phyloP scores from a whole-genome alignment of 805 yeast species.

The Ogataea neopini region DNA sequence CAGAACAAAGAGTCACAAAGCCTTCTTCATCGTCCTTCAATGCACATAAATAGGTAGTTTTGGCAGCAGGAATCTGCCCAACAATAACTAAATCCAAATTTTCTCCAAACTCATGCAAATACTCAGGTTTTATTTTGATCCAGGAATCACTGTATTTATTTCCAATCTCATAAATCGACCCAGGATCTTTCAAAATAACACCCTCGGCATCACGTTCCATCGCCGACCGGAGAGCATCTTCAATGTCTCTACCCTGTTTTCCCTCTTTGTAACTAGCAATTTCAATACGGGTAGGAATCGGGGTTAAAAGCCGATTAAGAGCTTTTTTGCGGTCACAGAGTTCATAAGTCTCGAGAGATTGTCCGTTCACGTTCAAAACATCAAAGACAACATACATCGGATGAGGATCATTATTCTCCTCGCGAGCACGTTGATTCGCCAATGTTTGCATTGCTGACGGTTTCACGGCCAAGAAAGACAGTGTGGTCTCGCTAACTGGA shows the following conservation, averaged over 20 bases:
- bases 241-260: slow-evolving; percentile 51
- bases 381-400: slow-evolving; percentile 75
- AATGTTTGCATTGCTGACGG: slow-evolving; percentile 62
- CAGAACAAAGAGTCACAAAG: slow-evolving; percentile 69
- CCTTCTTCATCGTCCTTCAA: slow-evolving; percentile 45
- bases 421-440: slow-evolving; percentile 27
- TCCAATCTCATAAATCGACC: slow-evolving; percentile 60
- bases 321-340: slow-evolving; percentile 57
- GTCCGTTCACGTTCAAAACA: slow-evolving; percentile 67
- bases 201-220: slow-evolving; percentile 77
- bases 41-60: slow-evolving; percentile 75
- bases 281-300: slow-evolving; percentile 52
- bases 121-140: slow-evolving; percentile 92
- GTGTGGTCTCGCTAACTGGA: slow-evolving; percentile 48
- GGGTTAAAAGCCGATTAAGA: slow-evolving; percentile 44
- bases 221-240: slow-evolving; percentile 54
- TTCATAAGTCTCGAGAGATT: slow-evolving; percentile 54
- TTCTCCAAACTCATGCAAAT: slow-evolving; percentile 82
- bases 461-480: slow-evolving; percentile 83
- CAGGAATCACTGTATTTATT: slow-evolving; percentile 59
- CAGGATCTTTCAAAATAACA: slow-evolving; percentile 66
- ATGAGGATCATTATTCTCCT: slow-evolving; percentile 26
- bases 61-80: slow-evolving; percentile 75
- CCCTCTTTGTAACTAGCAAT: slow-evolving; percentile 45
- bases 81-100: slow-evolving; percentile 77